Evolutionary conservation across 2,329 filamentous ascomycete species (phyloP).

Genomic region (Lecanicillium sp.): DNA sequence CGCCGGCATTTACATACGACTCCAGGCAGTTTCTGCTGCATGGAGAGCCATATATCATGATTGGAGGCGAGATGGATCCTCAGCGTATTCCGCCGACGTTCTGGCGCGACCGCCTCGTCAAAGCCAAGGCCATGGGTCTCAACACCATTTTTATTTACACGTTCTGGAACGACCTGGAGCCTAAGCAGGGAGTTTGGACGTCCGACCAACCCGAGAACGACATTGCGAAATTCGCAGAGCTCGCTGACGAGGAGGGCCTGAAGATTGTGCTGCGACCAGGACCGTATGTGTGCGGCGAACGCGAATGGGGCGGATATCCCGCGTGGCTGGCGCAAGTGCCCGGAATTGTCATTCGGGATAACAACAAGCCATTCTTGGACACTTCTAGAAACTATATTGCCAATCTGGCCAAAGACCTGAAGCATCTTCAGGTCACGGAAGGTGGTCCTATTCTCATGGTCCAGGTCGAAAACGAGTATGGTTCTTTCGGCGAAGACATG

Average conservation of each 20-base stretch:
- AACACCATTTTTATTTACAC: slow-evolving; percentile 52
- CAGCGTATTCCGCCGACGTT: slow-evolving; percentile 38
- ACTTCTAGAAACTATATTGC: slow-evolving; percentile 28
- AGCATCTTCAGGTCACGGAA: slow-evolving; percentile 26
- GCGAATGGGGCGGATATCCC: slow-evolving; percentile 41
- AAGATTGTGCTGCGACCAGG: slow-evolving; percentile 36
- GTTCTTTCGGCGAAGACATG: slow-evolving; percentile 38
- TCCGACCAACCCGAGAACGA: slow-evolving; percentile 28
- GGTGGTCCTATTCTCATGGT: slow-evolving; percentile 40
- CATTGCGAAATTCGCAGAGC: slow-evolving; percentile 33
- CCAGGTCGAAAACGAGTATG: slow-evolving; percentile 44
- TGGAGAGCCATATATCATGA: slow-evolving; percentile 31
- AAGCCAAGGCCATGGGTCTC: slow-evolving; percentile 77
- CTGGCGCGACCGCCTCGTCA: slow-evolving; percentile 54
- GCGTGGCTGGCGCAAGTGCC: slow-evolving; percentile 33
- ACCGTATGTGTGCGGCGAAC: slow-evolving; percentile 40
- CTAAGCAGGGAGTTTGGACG: slow-evolving; percentile 28
- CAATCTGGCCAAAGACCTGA: slow-evolving; percentile 26
- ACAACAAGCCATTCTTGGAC: slow-evolving; percentile 30
- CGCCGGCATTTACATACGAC: slow-evolving; percentile 27
- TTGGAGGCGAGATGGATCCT: slow-evolving; percentile 42
- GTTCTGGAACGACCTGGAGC: slow-evolving; percentile 42
- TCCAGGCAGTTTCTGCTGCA: slow-evolving; percentile 28
- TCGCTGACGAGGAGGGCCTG: slow-evolving; percentile 34
- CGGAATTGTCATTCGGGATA: slow-evolving; percentile 30